Conservation (phyloP, 2,329 filamentous ascomycete genomes). For the Mycosphaerella arachidis region DNA sequence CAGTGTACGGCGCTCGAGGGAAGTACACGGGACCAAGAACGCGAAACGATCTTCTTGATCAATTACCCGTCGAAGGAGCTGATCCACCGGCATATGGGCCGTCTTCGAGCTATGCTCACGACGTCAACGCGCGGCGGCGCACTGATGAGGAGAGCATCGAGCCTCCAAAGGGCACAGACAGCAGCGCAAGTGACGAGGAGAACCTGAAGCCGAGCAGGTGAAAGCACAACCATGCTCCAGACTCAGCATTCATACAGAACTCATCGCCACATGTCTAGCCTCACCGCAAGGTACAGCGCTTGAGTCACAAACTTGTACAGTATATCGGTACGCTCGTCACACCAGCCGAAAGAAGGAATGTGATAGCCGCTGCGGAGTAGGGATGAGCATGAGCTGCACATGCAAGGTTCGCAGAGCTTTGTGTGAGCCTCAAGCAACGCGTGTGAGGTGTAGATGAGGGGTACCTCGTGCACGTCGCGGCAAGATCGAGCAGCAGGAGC, state of each 20-base stretch:
- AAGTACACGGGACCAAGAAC: slow-evolving; percentile 58
- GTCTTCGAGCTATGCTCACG: not conserved
- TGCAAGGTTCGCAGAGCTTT: not conserved
- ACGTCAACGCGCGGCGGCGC: not conserved
- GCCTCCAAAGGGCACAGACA: not conserved
- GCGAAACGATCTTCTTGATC: slow-evolving; percentile 44
- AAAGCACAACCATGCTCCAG: not conserved
- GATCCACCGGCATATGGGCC: not conserved
- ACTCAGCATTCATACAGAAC: not conserved
- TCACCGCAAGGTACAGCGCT: not conserved
- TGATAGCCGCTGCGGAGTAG: not conserved
- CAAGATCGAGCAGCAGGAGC: not conserved
- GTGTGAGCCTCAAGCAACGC: not conserved
- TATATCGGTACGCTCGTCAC: not conserved
- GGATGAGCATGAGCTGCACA: not conserved
- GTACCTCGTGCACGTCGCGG: not conserved
- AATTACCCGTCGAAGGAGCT: not conserved
- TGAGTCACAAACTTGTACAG: not conserved
- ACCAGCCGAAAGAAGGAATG: not conserved
- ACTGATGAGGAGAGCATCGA: not conserved
- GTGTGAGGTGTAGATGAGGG: not conserved
- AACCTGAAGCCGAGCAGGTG: not conserved
- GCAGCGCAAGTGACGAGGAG: not conserved
- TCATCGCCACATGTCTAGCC: not conserved
- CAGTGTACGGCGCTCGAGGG: slow-evolving; percentile 32